Percentiles rank a stretch among this genome's conserved stretches.
phyloP scores from a whole-genome alignment of 1,139 yeast species.

The Lipomyces yarrowii region DNA sequence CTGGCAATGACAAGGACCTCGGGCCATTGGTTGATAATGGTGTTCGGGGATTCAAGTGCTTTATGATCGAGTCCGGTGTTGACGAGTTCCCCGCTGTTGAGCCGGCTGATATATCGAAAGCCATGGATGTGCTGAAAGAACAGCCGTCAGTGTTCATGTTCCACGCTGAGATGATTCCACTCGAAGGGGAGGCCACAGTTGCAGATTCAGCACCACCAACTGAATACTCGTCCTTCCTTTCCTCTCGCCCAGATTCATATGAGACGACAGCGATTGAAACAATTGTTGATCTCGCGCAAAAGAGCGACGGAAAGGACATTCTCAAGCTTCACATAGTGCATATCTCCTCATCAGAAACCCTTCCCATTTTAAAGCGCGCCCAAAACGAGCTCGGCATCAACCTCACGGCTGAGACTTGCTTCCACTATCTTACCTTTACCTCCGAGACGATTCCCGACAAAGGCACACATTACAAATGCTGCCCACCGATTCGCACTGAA shows the following conservation, averaged over 20 bases:
- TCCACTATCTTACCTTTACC: conserved; percentile 78
- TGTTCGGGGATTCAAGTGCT: conserved; percentile 59
- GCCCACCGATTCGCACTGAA: conserved; percentile 87
- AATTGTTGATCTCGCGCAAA: conserved; percentile 60
- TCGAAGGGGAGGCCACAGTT: conserved; percentile 46
- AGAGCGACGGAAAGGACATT: conserved; percentile 52
- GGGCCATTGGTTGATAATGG: conserved; percentile 52
- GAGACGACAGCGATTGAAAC: conserved; percentile 82
- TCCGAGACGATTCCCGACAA: conserved; percentile 77
- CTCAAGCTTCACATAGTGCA: conserved; percentile 82
- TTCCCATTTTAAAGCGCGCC: conserved; percentile 72
- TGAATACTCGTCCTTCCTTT: conserved; percentile 69
- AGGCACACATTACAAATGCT: conserved; percentile 84
- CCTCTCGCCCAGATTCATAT: conserved; percentile 84
- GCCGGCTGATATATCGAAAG: conserved; percentile 61
- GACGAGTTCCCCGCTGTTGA: conserved; percentile 88
- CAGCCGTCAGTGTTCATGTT: conserved; percentile 77
- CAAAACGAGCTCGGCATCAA: conserved; percentile 55
- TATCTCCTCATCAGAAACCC: conserved; percentile 79
- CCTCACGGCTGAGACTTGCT: conserved; percentile 86
- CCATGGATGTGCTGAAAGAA: conserved; percentile 63
- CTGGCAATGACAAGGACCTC: conserved; percentile 53
- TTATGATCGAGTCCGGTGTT: conserved; percentile 88
- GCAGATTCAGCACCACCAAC: conserved; percentile 50
- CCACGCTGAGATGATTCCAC: conserved; percentile 80